These are phyloP conservation scores for Acer campestre DNA, from an alignment of 345 rosid genomes.

Conservation along the genomic window DNA sequence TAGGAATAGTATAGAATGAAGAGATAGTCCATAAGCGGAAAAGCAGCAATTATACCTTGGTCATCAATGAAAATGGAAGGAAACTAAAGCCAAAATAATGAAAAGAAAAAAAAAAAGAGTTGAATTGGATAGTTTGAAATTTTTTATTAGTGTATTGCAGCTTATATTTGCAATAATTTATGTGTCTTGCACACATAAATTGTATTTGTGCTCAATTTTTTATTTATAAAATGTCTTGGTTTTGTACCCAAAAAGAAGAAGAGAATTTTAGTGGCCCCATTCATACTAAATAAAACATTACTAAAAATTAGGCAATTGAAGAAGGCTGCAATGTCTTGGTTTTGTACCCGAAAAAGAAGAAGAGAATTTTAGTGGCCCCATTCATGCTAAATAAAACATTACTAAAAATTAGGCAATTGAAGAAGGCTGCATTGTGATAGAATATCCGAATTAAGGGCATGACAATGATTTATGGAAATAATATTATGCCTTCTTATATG, in stretches of 20 bases:
- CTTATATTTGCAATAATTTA: not conserved
- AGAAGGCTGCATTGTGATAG: not conserved
- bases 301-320: not conserved
- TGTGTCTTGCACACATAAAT: not conserved
- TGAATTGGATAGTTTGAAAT: not conserved
- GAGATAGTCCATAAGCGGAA: not conserved
- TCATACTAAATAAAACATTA: not conserved
- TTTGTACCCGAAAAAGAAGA: not conserved
- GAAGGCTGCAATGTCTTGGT: not conserved
- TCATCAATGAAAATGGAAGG: not conserved
- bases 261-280: not conserved
- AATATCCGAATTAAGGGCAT: not conserved
- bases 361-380: not conserved
- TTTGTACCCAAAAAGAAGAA: not conserved
- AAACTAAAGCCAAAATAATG: not conserved
- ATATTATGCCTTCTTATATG: not conserved
- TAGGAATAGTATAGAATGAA: not conserved
- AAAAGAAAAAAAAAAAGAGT: not conserved
- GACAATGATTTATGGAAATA: not conserved
- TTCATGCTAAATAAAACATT: not conserved
- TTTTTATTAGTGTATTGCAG: too few relatives aligned
- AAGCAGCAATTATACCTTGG: not conserved
- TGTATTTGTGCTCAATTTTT: not conserved
- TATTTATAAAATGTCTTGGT: not conserved
- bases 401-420: not conserved